A percentile compares a stretch with the other conserved stretches of the same genome.
These are phyloP conservation scores for Euphorbia pulcherrima DNA, from an alignment of 345 rosid genomes.

Conservation along the genomic window DNA sequence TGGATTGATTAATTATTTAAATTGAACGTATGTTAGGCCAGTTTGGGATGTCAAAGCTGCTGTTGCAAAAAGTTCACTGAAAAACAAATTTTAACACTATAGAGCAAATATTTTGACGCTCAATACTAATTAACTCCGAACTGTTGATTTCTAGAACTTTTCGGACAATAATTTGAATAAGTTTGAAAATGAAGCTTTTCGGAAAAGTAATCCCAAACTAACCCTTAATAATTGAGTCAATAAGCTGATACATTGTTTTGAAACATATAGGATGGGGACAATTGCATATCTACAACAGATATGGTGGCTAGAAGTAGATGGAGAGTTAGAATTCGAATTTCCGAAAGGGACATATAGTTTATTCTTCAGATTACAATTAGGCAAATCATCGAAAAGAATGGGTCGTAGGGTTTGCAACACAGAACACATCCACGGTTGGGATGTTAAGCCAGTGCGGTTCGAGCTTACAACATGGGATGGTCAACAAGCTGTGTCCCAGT, in stretches of 20 bases:
- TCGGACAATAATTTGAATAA: too few relatives aligned
- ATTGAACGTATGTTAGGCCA: too few relatives aligned
- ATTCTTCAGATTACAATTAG: slow-evolving; percentile 26
- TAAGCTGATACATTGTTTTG: background rate
- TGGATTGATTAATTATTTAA: too few relatives aligned
- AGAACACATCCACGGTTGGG: slow-evolving; percentile 25
- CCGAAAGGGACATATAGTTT: slow-evolving; percentile 23
- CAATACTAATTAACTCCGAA: too few relatives aligned
- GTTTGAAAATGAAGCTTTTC: too few relatives aligned
- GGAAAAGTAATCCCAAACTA: too few relatives aligned
- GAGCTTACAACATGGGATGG: slow-evolving; percentile 18
- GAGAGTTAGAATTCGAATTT: slow-evolving; percentile 22
- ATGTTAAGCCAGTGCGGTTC: slow-evolving; percentile 20
- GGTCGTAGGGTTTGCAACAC: slow-evolving; percentile 19
- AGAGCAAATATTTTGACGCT: too few relatives aligned
- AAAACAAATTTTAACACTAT: too few relatives aligned
- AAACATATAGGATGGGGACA: slow-evolving; percentile 15
- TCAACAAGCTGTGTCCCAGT: slow-evolving; percentile 11
- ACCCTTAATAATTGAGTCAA: too few relatives aligned
- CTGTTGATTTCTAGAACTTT: too few relatives aligned
- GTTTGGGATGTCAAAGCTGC: too few relatives aligned
- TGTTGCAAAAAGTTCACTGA: too few relatives aligned
- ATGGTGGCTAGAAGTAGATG: slow-evolving; percentile 28
- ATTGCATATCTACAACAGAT: slow-evolving; percentile 24
- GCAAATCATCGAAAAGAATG: slow-evolving; percentile 16